Evolutionary conservation across 345 rosid species (phyloP), one percentile per base, ranked within the genome.

Genomic region (Excoecaria cochinchinensis): DNA sequence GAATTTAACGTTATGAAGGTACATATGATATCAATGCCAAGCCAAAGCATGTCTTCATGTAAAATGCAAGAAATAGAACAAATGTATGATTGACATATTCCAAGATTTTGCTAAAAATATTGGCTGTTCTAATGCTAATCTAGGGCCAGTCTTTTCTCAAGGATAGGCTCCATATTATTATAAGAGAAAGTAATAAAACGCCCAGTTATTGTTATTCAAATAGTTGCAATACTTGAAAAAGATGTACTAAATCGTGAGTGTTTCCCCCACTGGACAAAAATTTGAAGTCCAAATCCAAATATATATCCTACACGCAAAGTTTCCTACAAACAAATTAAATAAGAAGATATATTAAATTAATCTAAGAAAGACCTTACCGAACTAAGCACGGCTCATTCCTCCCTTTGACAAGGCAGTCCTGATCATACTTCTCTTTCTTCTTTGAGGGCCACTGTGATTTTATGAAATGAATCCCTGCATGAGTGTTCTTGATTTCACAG

Each of bases 341-440:
- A 24, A 24, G 42, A 65, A 39, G 25, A 42, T 44, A 50, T 36
- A 44, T 63, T 62, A 19, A 25, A 66, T 44, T 8, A 12, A 4
- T 52, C 13, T 11, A 25, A 62, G 51, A 19, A 19, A 17, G 44
- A 22, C 57, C 92, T 90, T 77, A 92, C 98, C 92, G 84, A 67
- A 95, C 93, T 74, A 91, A 87, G 78, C 99, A 91, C 67, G 98
- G 99, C 85, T 95, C 99, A 44, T 93, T 95, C 51, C 97, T 90
- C 74, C 98, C 99, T 85, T 91, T 91, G 75, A 95, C 92, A 59
- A 84, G 77, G 76, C 86, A 84, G 16, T 89, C 92, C 21, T 72
- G 90, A 73, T 90, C 97, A 85, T 93, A 88, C 82, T 90, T 90
- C 86, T 93, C 98, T 77, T 93, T 95, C 85, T 95, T 93, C 87